Evolutionary conservation across 2,329 filamentous ascomycete genomes (phyloP), one percentile per base, ranked within the genome.

Genomic region (Eutypa lata): DNA sequence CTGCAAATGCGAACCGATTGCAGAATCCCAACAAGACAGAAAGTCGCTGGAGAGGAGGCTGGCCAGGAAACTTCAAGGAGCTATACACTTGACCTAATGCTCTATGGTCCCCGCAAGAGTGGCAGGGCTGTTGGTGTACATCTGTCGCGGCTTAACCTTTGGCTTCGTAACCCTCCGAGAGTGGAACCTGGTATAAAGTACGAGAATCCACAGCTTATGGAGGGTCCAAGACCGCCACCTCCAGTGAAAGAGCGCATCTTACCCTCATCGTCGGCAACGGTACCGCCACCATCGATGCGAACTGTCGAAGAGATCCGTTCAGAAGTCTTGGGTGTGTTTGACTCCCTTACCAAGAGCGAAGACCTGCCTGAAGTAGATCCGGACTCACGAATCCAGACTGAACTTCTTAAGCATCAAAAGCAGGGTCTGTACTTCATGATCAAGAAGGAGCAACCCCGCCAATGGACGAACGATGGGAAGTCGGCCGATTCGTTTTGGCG

Each of bases 381-480:
- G 0, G 78, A 83, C 50, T 58, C 73, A 2, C 70, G 75, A 7
- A 79, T 94, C 50, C 78, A 80, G 52, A 91, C 87, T 0, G 77
- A 83, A 26, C 74, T 97, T 18, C 83, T 97, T 42, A 80, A 81
- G 53, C 93, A 97, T 71, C 93, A 97, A 69, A 94, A 90, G 68
- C 91, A 97, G 71, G 93, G 89, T 0, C 79, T 97, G 0, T 84
- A 86, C 67, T 97, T 96, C 67, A 91, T 97, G 87, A 84, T 78
- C 10, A 81, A 82, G 19, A 88, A 90, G 57, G 93, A 97, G 70
- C 81, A 83, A 47, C 80, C 83, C 0, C 77, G 81, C n/a, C 79
- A 79, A 49, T 81, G 83, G 19, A 75, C 76, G 0, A 74, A 78
- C 3, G 83, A 88, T 47, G 65, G 64, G 31, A 79, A 81, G 50